These are phyloP conservation scores for Volvox reticuliferus DNA, from an alignment of 139 green algal genomes.

Conservation along the genomic window DNA sequence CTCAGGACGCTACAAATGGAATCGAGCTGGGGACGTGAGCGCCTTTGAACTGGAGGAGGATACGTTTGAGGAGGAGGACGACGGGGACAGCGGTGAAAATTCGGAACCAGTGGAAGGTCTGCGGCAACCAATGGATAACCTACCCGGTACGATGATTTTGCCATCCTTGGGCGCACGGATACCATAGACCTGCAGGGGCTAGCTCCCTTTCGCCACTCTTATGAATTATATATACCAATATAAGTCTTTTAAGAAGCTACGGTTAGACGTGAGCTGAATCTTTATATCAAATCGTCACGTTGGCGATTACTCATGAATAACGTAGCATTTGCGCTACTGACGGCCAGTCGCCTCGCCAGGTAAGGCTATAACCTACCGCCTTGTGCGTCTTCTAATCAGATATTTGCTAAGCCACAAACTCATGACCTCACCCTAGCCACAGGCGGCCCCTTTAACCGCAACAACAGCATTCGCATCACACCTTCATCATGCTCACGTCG, in stretches of 20 bases:
- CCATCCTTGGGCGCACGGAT: neutral
- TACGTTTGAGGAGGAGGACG: neutral
- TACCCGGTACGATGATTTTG: neutral
- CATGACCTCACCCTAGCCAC: neutral
- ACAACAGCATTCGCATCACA: neutral
- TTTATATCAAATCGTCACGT: no score
- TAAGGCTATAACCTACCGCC: no score
- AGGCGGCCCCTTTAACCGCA: neutral
- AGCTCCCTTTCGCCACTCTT: no score
- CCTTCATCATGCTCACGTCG: neutral
- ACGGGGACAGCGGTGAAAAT: neutral
- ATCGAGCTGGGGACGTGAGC: neutral
- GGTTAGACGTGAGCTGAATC: no score
- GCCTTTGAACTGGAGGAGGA: neutral
- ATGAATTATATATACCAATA: no score
- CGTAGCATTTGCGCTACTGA: no score
- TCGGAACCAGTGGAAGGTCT: neutral
- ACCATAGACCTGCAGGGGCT: no score
- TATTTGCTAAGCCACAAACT: no score
- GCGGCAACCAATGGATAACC: neutral
- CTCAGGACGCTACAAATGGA: neutral
- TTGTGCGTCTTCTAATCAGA: no score
- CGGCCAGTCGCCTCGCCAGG: no score
- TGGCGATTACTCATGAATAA: no score
- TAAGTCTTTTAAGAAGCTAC: no score